Evolutionary conservation across 768 basidiomycete genomes (phyloP), one percentile per base, ranked within the genome.

Genomic region (Trametes elegans): DNA sequence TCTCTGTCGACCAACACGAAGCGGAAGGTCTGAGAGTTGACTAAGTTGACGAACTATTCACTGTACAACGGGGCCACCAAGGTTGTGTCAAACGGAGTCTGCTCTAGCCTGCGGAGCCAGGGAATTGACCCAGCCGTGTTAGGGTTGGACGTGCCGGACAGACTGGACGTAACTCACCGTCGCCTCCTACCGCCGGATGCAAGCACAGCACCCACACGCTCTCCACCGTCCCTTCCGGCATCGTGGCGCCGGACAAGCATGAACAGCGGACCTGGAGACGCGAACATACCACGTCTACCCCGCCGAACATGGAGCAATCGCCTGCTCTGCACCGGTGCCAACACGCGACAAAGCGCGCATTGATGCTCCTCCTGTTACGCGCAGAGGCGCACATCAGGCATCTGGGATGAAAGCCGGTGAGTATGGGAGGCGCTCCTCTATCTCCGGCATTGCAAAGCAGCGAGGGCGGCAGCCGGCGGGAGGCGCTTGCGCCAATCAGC

Each of bases 401-500:
- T 13, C 10, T n/a, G n/a, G n/a, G n/a, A n/a, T n/a, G n/a, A n/a
- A n/a, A n/a, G n/a, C n/a, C n/a, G n/a, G n/a, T n/a, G n/a, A n/a
- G n/a, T n/a, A n/a, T n/a, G n/a, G 21, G 19, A 42, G 28, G 24
- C 14, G 28, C 27, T 29, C 14, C 18, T 19, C 19, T 26, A 28
- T 38, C 26, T 49, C 26, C 24, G 36, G 32, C 26, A 29, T 44
- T 28, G 36, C 36, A 26, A 24, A 32, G 5, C n/a, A 13, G 42
- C 19, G 39, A 19, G 18, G 10, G 18, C 16, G 7, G 41, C 16
- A 24, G 19, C 19, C 28, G 28, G 21, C 27, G n/a, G n/a, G n/a
- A n/a, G n/a, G n/a, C n/a, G n/a, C n/a, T n/a, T n/a, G n/a, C 21
- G 19, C 38, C 28, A n/a, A 48, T 57, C 56, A 48, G 38, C 50